Evolutionary conservation across 2,329 filamentous ascomycete species (phyloP).

Genomic region (Fusarium praegraminearum): DNA sequence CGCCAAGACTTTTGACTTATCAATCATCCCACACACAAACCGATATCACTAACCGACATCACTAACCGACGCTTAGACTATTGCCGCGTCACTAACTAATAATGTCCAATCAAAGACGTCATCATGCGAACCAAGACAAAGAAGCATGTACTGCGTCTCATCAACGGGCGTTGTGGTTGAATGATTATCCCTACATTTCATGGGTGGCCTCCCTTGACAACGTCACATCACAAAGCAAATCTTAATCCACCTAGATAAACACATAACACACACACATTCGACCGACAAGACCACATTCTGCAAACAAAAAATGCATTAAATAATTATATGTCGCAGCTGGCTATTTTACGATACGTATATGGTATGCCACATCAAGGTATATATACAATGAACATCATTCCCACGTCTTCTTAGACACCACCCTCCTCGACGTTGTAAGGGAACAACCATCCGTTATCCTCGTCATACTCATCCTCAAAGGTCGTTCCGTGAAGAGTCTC

Average conservation of each 20-base stretch:
- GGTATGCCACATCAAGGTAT: neutral
- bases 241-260: neutral
- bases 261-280: neutral
- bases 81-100: neutral
- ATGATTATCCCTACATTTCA: neutral
- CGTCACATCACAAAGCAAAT: neutral
- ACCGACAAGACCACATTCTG: neutral
- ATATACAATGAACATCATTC: neutral
- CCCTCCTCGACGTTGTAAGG: conserved; percentile 7
- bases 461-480: conserved; percentile 31
- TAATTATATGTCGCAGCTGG: neutral
- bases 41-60: neutral
- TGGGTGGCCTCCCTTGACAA: neutral
- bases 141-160: neutral
- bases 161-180: neutral
- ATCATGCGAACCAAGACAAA: neutral
- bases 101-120: conserved; percentile 4
- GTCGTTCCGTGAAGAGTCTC: conserved; percentile 32
- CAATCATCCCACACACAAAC: neutral
- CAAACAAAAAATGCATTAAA: neutral
- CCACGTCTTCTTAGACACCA: neutral
- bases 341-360: neutral
- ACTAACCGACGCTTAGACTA: neutral
- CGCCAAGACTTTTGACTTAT: conserved; percentile 1
- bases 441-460: conserved; percentile 33